Base-by-base conservation (phyloP, 2,329 filamentous ascomycete genomes). In the Fusarium duplospermum region DNA sequence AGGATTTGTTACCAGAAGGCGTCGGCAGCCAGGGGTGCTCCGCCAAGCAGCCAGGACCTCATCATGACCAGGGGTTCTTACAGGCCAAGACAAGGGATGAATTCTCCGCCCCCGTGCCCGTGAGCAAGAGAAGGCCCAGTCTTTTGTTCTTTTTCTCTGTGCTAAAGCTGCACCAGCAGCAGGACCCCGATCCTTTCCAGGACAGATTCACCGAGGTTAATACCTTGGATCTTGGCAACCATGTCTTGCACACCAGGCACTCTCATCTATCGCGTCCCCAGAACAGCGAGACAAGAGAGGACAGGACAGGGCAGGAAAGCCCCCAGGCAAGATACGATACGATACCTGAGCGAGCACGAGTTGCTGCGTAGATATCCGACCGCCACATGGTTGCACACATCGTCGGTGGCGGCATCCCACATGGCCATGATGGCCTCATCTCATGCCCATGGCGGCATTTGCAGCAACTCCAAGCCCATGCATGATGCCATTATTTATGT, bases 151-250 rank as follows among this genome's bases (percentile, higher is more conserved):
- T 68, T 63, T 69, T 67, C 64, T 62, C 57, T 35, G 54, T 58
- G 38, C 57, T 66, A 62, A 67, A 62, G 47, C 42, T 33, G 22
- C 27, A 52, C 5, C 47, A 27, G 27, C 47, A 52, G 47, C 27
- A 52, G 18, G 31, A 33, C 24, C 42, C 62, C 42, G 66, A 50
- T 47, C 61, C 69, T 38, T 59, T 70, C 61, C 71, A 64, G 54
- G 71, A 33, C 38, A 60, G 58, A 72, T 77, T 77, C 76, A 77
- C 76, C 76, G 76, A 77, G 76, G 76, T 77, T 75, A 77, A 67
- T 59, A 62, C 57, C 47, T 29, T 40, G 52, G 10, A 9, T 31
- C 42, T 65, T 50, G 61, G 69, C 64, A 38, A 56, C 67, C 60
- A 40, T 52, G 36, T 50, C 56, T 20, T 24, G 33, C 36, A 38